Percentiles rank a stretch among this genome's conserved stretches.
These are phyloP conservation scores for Picea sitchensis DNA, from an alignment of 75 land plant species.

Conservation along the genomic window DNA sequence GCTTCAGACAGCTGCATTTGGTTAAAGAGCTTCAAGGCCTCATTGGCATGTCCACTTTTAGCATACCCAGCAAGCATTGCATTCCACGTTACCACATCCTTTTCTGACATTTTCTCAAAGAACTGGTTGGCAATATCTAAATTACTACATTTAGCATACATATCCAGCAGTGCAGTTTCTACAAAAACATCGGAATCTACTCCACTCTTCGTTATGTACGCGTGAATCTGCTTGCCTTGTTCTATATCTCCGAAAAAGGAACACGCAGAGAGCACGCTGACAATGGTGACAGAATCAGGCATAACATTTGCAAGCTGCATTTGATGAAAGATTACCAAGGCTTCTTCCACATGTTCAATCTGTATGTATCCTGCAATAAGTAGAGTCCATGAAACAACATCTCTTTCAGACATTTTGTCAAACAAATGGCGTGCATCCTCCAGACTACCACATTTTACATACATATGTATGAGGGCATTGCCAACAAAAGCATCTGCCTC, in stretches of 20 bases:
- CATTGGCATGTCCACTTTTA: slow-evolving; percentile 31
- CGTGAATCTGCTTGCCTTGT: slow-evolving; percentile 42
- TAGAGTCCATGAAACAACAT: slow-evolving; percentile 36
- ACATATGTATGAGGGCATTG: slow-evolving; percentile 36
- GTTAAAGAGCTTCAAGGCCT: slow-evolving; percentile 44
- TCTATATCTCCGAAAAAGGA: background rate
- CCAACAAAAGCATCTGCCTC: slow-evolving; percentile 27
- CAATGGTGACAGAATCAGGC: slow-evolving; percentile 25
- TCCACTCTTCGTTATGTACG: slow-evolving; percentile 16
- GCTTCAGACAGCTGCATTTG: slow-evolving; percentile 33
- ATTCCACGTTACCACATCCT: slow-evolving; percentile 50
- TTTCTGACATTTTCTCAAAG: slow-evolving; percentile 30
- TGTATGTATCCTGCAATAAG: slow-evolving; percentile 20
- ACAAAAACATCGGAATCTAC: slow-evolving; percentile 33
- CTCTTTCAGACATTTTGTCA: slow-evolving; percentile 22
- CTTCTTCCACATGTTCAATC: slow-evolving; percentile 17
- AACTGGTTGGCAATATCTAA: slow-evolving; percentile 39
- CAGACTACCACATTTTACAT: slow-evolving; percentile 24
- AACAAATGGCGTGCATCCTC: slow-evolving; percentile 22
- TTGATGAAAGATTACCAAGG: slow-evolving; percentile 6
- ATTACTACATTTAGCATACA: slow-evolving; percentile 71
- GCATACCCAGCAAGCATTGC: slow-evolving; percentile 60
- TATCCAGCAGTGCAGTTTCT: slow-evolving; percentile 44
- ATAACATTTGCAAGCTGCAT: slow-evolving; percentile 15
- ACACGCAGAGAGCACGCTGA: slow-evolving; percentile 11